Evolutionary conservation across 2,329 filamentous ascomycete species (phyloP).

Genomic region (Aspergillus texensis): DNA sequence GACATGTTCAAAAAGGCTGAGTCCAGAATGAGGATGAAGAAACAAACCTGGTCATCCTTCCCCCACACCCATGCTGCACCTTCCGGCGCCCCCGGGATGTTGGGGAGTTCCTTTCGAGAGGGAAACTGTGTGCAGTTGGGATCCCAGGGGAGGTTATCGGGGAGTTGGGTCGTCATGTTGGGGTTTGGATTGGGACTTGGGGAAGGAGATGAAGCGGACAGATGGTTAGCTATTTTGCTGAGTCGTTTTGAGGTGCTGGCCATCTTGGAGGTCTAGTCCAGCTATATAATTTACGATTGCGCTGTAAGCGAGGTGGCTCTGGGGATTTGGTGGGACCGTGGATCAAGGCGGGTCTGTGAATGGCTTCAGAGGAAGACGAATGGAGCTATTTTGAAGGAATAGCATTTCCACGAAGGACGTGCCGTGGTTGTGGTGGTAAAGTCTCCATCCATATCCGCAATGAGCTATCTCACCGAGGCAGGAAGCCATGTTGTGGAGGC

Average conservation of each 20-base stretch:
- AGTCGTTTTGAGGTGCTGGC: constrained; percentile 1
- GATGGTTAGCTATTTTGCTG: not conserved
- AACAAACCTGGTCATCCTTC: constrained; percentile 52
- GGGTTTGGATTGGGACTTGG: not conserved
- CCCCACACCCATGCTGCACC: constrained; percentile 65
- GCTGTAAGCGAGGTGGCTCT: not conserved
- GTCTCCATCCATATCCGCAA: not conserved
- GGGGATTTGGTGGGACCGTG: not conserved
- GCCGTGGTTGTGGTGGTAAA: not conserved
- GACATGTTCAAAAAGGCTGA: not conserved
- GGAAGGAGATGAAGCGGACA: not conserved
- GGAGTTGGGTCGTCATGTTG: constrained; percentile 24
- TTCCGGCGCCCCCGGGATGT: constrained; percentile 55
- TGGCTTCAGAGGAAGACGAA: not conserved
- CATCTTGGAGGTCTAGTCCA: constrained; percentile 3
- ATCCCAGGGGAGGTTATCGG: constrained; percentile 53
- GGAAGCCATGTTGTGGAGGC: not conserved
- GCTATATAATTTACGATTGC: not conserved
- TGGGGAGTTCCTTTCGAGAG: constrained; percentile 55
- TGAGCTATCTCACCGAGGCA: not conserved
- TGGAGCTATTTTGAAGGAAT: not conserved
- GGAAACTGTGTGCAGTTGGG: constrained; percentile 58
- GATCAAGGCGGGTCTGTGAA: not conserved
- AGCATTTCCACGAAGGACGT: not conserved
- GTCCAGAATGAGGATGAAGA: not conserved